Base-by-base conservation (phyloP, 352 stramenopile genomes). In the Phytophthora chlamydospora region DNA sequence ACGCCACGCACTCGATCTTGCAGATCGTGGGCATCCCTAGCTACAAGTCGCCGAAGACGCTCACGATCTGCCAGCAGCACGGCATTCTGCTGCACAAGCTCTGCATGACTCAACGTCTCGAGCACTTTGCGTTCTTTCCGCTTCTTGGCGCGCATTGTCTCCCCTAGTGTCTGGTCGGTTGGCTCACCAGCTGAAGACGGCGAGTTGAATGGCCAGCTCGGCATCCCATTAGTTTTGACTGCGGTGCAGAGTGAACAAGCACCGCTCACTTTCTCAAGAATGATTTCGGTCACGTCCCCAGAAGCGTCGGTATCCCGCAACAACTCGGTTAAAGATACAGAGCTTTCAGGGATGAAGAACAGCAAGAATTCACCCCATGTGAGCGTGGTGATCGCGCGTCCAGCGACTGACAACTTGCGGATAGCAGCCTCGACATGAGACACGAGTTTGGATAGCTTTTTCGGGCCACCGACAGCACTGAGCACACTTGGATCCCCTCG, bases 311-410 rank as follows among this genome's bases (percentile, higher is more conserved):
- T 34, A 24, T 34, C 53, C 13, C 52, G 38, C 9, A 72, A 56
- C 7, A 60, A 8, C 35, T 13, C 38, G 17, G 53, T 53, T 35
- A 73, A 32, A 0, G 55, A 67, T 6, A 71, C 51, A 8, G 60
- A 67, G 35, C 69, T 55, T 10, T 68, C 62, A 0, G 82, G 84
- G 43, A 93, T 81, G 42, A 91, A 91, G 7, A 88, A 54, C 4
- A 93, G 62, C 56, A 93, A 17, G 33, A 93, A 78, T 57, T 93
- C 82, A 27, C 84, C 84, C 84, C 84, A 93, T n/a, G 82, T 91
- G 21, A 89, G 52, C 6, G 68, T 87, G 0, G 24, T 13, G 52
- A 42, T 59, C 6, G 33, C 38, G 35, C 43, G 29, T 29, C 50
- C 42, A 48, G 21, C 42, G 17, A 56, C 16, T 6, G 76, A 76